These are phyloP conservation scores for Schizophyllum commune DNA, from an alignment of 1,284 basidiomycete species.

Conservation along the genomic window DNA sequence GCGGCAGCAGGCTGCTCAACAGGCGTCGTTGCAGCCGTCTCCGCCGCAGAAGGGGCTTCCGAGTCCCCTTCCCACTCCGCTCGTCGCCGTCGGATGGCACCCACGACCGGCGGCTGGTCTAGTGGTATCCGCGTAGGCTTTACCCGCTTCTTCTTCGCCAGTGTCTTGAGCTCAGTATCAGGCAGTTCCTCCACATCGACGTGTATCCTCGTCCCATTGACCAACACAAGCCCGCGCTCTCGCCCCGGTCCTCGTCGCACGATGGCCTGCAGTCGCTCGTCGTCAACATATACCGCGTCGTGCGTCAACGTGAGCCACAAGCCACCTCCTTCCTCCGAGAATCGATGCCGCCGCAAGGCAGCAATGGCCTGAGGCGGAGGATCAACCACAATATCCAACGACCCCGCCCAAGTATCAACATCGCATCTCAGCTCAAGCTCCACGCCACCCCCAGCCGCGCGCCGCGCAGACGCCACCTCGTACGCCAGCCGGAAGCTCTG, in stretches of 20 bases:
- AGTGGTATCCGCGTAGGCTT: slow-evolving; percentile 85
- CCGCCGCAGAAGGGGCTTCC: slow-evolving; percentile 19
- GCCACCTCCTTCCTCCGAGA: slow-evolving; percentile 86
- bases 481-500: slow-evolving; percentile 83
- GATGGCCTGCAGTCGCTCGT: slow-evolving; percentile 68
- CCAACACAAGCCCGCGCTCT: slow-evolving; percentile 76
- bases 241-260: slow-evolving; percentile 72
- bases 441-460: slow-evolving; percentile 27
- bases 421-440: slow-evolving; percentile 96
- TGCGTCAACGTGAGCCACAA: slow-evolving; percentile 96
- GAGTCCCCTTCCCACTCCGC: slow-evolving; percentile 56
- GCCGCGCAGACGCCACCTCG: slow-evolving; percentile 43
- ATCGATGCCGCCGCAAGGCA: slow-evolving; percentile 80
- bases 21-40: slow-evolving; percentile 48
- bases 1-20: slow-evolving; percentile 21
- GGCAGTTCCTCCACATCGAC: slow-evolving; percentile 91
- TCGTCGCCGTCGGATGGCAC: slow-evolving; percentile 58
- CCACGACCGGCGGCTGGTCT: slow-evolving; percentile 82
- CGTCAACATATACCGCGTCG: slow-evolving; percentile 67
- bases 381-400: slow-evolving; percentile 87
- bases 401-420: slow-evolving; percentile 83
- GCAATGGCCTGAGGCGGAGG: slow-evolving; percentile 86
- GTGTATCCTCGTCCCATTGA: slow-evolving; percentile 82
- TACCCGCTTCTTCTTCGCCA: slow-evolving; percentile 80
- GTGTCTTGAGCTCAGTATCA: slow-evolving; percentile 80